These are phyloP conservation scores for Cystoisospora suis DNA, from an alignment of 169 alveolate species.

Conservation along the genomic window DNA sequence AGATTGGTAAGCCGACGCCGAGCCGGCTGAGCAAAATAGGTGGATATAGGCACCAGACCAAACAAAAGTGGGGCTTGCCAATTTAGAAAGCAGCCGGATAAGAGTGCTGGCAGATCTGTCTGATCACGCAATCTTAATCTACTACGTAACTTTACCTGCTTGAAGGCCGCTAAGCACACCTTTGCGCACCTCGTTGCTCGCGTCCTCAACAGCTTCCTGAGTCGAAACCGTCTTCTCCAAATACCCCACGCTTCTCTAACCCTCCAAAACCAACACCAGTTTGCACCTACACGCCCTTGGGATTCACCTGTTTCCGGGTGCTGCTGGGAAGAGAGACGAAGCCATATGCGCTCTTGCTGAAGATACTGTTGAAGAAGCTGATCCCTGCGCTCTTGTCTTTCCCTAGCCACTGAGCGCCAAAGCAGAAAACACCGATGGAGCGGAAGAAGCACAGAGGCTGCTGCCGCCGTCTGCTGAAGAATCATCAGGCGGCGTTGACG, in stretches of 20 bases:
- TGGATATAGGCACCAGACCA: too few relatives aligned
- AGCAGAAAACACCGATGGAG: background rate
- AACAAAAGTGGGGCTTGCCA: too few relatives aligned
- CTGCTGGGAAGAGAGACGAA: too few relatives aligned
- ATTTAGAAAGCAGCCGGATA: background rate
- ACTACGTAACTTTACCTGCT: background rate
- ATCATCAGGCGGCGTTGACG: conserved; percentile 5
- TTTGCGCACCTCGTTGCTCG: conserved; percentile 15
- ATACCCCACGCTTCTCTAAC: background rate
- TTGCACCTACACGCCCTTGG: too few relatives aligned
- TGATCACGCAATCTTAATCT: background rate
- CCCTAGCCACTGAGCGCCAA: background rate
- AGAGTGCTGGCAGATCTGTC: background rate
- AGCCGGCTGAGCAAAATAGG: too few relatives aligned
- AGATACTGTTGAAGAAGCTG: background rate
- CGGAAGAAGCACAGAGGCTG: background rate
- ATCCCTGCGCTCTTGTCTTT: background rate
- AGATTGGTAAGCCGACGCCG: too few relatives aligned
- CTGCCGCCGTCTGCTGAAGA: conserved; percentile 2
- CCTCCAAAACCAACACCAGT: too few relatives aligned
- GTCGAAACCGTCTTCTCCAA: background rate
- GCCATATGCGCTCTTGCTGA: too few relatives aligned
- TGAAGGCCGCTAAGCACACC: background rate
- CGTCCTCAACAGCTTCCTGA: background rate
- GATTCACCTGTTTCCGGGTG: too few relatives aligned